phyloP scores from a whole-genome alignment of 2,329 filamentous ascomycete genomes.

The Passalora sequoiae region DNA sequence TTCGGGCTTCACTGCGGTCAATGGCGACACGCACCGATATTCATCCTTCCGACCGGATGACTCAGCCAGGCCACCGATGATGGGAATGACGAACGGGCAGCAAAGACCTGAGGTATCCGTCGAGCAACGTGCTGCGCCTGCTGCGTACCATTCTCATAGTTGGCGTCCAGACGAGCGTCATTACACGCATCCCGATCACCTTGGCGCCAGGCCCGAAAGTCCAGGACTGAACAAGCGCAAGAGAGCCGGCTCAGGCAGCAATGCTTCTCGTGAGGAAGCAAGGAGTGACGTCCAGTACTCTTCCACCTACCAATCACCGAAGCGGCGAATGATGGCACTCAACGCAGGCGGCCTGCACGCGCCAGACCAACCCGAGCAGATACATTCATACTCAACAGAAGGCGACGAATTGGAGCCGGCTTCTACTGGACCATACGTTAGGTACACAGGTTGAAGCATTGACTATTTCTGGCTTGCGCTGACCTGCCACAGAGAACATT shows the following conservation, averaged over 20 bases:
- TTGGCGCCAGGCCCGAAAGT: constrained; percentile 1
- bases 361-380: background rate
- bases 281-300: constrained; percentile 1
- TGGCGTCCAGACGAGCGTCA: constrained; percentile 23
- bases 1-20: constrained; percentile 32
- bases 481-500: constrained; percentile 10
- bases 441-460: constrained; percentile 3
- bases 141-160: constrained; percentile 13
- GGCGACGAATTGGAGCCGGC: background rate
- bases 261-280: constrained; percentile 6
- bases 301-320: constrained; percentile 15
- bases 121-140: background rate
- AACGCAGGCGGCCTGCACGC: constrained; percentile 15
- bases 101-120: background rate
- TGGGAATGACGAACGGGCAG: constrained; percentile 2
- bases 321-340: constrained; percentile 19
- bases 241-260: constrained; percentile 16
- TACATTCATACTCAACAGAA: background rate
- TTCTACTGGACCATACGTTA: constrained; percentile 2
- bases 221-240: constrained; percentile 24
- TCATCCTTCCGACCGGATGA: constrained; percentile 19
- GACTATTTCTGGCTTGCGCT: background rate
- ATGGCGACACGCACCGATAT: constrained; percentile 23
- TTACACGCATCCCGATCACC: background rate
- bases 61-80: background rate